phyloP scores from a whole-genome alignment of 352 stramenopile genomes.

The Phytophthora ohioensis region DNA sequence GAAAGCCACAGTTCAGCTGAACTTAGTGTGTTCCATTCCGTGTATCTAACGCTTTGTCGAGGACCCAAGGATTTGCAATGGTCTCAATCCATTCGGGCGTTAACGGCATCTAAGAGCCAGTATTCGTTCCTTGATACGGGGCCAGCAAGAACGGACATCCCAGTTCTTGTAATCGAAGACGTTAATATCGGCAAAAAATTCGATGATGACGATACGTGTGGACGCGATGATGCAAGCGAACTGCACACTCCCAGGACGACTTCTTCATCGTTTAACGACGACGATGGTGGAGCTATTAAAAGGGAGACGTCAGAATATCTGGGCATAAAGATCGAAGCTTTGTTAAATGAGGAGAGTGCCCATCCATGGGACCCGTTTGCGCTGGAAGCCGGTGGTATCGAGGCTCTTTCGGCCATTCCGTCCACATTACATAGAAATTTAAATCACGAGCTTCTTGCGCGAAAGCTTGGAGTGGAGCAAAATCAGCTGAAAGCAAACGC shows the following conservation, averaged over 20 bases:
- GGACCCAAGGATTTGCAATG: constrained; percentile 61
- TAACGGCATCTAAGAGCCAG: constrained; percentile 39
- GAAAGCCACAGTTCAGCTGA: constrained; percentile 78
- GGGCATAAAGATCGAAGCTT: constrained; percentile 43
- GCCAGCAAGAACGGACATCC: constrained; percentile 28
- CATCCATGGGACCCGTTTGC: constrained; percentile 39
- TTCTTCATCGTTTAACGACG: not conserved
- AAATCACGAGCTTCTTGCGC: constrained; percentile 39
- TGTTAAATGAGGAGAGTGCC: constrained; percentile 34
- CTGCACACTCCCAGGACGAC: not conserved
- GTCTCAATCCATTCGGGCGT: constrained; percentile 45
- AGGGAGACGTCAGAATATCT: constrained; percentile 26
- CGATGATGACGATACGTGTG: not conserved
- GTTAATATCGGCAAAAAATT: not conserved
- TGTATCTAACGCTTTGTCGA: constrained; percentile 72
- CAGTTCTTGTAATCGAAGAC: constrained; percentile 32
- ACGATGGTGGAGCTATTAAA: not conserved
- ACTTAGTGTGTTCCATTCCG: constrained; percentile 81
- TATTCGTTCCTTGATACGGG: constrained; percentile 30
- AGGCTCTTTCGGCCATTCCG: constrained; percentile 16
- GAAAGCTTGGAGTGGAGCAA: constrained; percentile 47
- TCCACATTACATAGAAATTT: constrained; percentile 2
- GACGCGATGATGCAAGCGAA: not conserved
- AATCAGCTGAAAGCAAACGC: constrained; percentile 48
- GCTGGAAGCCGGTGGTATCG: constrained; percentile 29